Evolutionary conservation across 352 stramenopile genomes (phyloP).

Genomic region (Phytophthora pluvialis): DNA sequence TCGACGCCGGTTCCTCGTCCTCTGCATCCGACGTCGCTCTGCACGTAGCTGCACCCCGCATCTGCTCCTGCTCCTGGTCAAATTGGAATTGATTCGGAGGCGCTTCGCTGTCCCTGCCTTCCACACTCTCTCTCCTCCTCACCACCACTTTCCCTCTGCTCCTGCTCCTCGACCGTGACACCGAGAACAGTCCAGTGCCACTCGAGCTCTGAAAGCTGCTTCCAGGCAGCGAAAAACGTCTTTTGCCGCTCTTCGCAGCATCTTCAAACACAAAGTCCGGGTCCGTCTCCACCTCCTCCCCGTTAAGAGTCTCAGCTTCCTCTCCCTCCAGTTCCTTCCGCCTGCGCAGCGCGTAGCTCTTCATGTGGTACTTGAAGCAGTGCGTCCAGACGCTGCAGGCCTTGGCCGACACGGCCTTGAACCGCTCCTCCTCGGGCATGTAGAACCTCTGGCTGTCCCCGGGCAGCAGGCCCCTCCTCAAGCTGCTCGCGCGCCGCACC

Average conservation of each 20-base stretch:
- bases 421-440: constrained; percentile 41
- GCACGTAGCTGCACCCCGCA: not conserved
- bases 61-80: constrained; percentile 12
- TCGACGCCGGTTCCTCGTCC: constrained; percentile 14
- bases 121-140: constrained; percentile 17
- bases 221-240: constrained; percentile 30
- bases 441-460: constrained; percentile 57
- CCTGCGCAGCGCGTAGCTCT: constrained; percentile 43
- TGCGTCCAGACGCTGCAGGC: constrained; percentile 58
- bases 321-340: constrained; percentile 5
- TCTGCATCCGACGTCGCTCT: constrained; percentile 1
- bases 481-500: constrained; percentile 29
- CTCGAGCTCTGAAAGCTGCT: constrained; percentile 16
- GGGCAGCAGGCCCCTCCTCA: constrained; percentile 20
- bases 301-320: not conserved
- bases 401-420: constrained; percentile 58
- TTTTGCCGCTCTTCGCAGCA: constrained; percentile 18
- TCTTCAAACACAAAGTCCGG: constrained; percentile 58
- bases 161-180: constrained; percentile 14
- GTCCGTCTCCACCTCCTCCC: constrained; percentile 25
- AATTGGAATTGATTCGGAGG: constrained; percentile 10
- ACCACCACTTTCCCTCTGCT: constrained; percentile 15
- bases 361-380: constrained; percentile 73
- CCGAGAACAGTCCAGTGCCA: constrained; percentile 19
- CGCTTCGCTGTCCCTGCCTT: constrained; percentile 10